Base-by-base conservation (phyloP, 805 yeast genomes). In the Candida glaebosa region DNA sequence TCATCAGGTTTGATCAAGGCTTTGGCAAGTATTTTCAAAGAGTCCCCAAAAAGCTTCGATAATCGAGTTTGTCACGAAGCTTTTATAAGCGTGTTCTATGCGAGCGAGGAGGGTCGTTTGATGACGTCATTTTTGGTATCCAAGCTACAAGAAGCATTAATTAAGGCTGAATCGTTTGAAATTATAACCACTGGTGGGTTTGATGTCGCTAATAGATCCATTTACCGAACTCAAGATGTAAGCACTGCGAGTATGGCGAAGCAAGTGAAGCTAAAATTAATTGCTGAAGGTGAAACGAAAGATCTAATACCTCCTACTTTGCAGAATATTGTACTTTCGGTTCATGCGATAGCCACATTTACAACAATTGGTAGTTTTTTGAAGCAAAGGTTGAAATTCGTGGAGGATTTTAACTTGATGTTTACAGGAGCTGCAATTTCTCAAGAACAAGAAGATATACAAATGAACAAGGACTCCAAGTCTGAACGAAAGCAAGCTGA, bases 131-230 rank as follows among this genome's bases (percentile, higher is more conserved):
- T 67, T 3, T 61, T 87, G 17, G 73, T 87, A 1, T 60, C 63
- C 3, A 78, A 81, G 45, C 63, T 88, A 14, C 93, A 87, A 46
- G 89, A 85, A 42, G 79, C 87, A 0, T 60, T 88, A 17, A 79
- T 87, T 1, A 72, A 95, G 50, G 70, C 80, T 0, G 96, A 89
- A 56, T 67, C 82, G 0, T 86, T 88, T 57, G 84, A 80, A 31
- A 78, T 88, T 14, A 58, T 75, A 1, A 68, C 77, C 0, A 63
- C 78, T 53, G 86, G 75, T 10, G 47, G 52, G 10, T 36, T 34
- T 19, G 32, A 40, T 17, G 37, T 7, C 20, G 34, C 42, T 8
- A 39, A 34, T 8, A 28, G 38, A 15, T 33, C 49, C 9, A 26
- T 17, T 14, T 35, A 36, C 34, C 41, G 34, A 22, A 39, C 43